Base-by-base conservation (phyloP, 352 stramenopile species). In the Aphanomyces invadans region DNA sequence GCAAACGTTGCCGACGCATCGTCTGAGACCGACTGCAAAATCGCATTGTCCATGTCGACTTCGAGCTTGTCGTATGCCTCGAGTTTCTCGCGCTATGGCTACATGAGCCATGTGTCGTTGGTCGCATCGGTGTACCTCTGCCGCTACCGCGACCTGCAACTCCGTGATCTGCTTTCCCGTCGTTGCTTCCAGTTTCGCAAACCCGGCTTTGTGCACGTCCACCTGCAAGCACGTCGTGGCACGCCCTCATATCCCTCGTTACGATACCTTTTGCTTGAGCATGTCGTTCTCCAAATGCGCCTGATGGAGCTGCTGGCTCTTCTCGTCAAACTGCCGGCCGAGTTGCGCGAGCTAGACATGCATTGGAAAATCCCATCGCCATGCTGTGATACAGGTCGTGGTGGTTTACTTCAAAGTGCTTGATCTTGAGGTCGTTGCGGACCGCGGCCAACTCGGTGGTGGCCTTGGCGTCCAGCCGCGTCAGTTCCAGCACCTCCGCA, bases 401-500 rank as follows among this genome's bases (percentile, higher is more conserved):
- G 9, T 23, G 4, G 39, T 29, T 31, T 39, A 81, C 79, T 76
- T 92, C 83, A 65, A 90, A 92, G 59, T 88, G 79, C 62, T 78
- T 81, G 77, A 92, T 90, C 65, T 90, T 92, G 31, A 92, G 64
- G 28, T 92, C 79, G 51, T 81, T 88, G 29, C 79, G 78, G 0
- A 76, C 39, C 4, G 70, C 67, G 38, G 83, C 74, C 10, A 89
- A 57, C 17, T 75, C 60, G 3, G 77, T 84, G 15, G 75, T 75
- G 62, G 88, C 79, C 10, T 67, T 57, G 57, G 76, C 84, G 28
- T 90, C 83, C 64, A 75, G 65, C 3, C 79, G 73, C 21, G 77
- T 87, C 17, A 70, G 53, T 69, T 88, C 80, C 2, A 88, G 70
- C 3, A 83, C 67, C 78, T 86, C 26, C 11, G 23, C 23, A 45